A percentile compares a stretch with the other conserved stretches of the same genome.
Conservation (phyloP, 2,329 filamentous ascomycete species). For the Pyricularia pennisetigena region DNA sequence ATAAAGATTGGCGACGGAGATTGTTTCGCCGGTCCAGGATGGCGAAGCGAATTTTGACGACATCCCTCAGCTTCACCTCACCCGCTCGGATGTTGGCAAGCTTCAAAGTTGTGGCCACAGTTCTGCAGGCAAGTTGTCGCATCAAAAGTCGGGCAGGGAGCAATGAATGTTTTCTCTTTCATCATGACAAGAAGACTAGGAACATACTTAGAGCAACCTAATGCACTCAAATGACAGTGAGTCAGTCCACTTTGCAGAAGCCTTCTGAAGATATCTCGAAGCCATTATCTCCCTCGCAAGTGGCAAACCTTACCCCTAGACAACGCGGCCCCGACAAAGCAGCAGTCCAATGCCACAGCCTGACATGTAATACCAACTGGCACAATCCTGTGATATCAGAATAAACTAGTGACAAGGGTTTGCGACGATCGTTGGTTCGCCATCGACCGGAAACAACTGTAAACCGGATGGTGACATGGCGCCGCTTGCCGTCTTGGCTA, state of each 20-base stretch:
- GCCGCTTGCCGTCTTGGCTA: neutral
- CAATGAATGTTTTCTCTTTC: neutral
- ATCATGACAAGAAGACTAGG: neutral
- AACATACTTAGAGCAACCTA: neutral
- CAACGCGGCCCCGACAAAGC: neutral
- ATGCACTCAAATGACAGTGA: neutral
- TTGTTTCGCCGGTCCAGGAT: neutral
- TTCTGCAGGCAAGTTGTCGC: neutral
- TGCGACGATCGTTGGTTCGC: neutral
- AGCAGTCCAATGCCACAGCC: neutral
- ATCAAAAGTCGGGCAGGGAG: neutral
- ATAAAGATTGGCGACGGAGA: neutral
- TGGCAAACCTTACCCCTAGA: neutral
- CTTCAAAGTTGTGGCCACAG: neutral
- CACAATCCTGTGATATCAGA: neutral
- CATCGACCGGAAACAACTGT: neutral
- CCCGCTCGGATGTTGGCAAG: neutral
- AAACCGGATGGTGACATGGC: neutral
- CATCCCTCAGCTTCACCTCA: neutral
- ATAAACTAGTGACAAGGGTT: neutral
- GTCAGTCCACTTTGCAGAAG: neutral
- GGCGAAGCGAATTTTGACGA: neutral
- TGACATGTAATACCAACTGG: neutral
- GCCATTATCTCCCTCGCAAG: neutral
- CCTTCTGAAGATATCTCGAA: neutral